These are phyloP conservation scores for Pythium graminicola DNA, from an alignment of 352 stramenopile species.

Conservation along the genomic window DNA sequence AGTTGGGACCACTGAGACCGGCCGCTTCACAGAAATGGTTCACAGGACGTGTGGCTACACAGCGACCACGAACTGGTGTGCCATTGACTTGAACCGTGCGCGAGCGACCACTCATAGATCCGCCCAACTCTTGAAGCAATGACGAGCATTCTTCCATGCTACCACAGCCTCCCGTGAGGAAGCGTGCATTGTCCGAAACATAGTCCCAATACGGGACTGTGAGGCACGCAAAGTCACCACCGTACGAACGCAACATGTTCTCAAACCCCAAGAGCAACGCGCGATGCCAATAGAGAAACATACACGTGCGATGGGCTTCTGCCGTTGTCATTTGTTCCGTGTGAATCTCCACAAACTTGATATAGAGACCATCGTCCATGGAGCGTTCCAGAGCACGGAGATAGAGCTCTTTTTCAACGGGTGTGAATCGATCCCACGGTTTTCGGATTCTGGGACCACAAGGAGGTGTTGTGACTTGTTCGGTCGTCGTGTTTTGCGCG, in stretches of 20 bases:
- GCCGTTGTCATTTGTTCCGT: constrained; percentile 74
- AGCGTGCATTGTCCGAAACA: constrained; percentile 70
- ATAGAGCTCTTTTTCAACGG: constrained; percentile 65
- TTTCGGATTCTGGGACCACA: constrained; percentile 73
- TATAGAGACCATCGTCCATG: constrained; percentile 82
- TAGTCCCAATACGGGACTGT: constrained; percentile 88
- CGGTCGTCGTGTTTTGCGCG: too few relatives aligned
- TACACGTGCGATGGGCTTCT: constrained; percentile 81
- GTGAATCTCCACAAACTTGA: constrained; percentile 86
- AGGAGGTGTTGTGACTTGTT: too few relatives aligned
- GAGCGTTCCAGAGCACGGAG: constrained; percentile 55
- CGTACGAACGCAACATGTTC: constrained; percentile 79
- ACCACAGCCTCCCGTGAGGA: constrained; percentile 44
- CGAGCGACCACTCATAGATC: constrained; percentile 32
- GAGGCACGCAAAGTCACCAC: constrained; percentile 74
- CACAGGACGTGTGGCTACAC: constrained; percentile 34
- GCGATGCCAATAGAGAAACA: constrained; percentile 88
- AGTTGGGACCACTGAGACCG: constrained; percentile 27
- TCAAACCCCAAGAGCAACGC: constrained; percentile 75
- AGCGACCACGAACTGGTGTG: constrained; percentile 51
- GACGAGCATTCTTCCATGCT: constrained; percentile 72
- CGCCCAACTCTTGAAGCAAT: constrained; percentile 65
- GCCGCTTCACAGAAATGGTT: constrained; percentile 80
- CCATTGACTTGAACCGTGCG: constrained; percentile 61
- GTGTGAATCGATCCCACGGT: constrained; percentile 59